A percentile compares a stretch with the other conserved stretches of the same genome.
Conservation (phyloP, 176 grass and related monocot species). For the Triticum monococcum region DNA sequence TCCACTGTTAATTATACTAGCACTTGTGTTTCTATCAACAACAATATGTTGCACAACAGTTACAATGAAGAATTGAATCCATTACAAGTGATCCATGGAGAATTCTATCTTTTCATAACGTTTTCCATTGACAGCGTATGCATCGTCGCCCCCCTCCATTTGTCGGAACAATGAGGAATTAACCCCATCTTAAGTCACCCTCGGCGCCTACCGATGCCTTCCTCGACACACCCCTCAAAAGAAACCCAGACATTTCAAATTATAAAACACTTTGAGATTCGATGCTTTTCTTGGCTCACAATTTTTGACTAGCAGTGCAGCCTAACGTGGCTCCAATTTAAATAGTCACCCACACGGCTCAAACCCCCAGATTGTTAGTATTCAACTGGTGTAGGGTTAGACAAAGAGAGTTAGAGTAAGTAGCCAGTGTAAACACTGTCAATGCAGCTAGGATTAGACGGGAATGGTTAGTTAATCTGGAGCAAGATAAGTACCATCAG, state of each 20-base stretch:
- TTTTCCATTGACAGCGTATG: too few species aligned
- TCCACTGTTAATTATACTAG: too few species aligned
- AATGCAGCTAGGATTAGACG: neutral
- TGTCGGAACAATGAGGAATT: neutral
- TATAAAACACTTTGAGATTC: constrained; percentile 30
- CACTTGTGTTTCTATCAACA: too few species aligned
- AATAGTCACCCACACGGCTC: constrained; percentile 28
- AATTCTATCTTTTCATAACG: too few species aligned
- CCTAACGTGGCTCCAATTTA: constrained; percentile 46
- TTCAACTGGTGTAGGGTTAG: constrained; percentile 13
- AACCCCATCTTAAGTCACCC: constrained; percentile 4
- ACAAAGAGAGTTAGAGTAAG: constrained; percentile 9
- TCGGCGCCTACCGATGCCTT: constrained; percentile 21
- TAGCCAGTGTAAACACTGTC: constrained; percentile 28
- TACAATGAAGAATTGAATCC: too few species aligned
- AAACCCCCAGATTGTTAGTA: constrained; percentile 35
- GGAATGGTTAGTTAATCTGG: neutral
- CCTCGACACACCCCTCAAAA: constrained; percentile 35
- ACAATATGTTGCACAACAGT: too few species aligned
- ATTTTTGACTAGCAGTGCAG: constrained; percentile 30
- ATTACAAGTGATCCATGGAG: too few species aligned
- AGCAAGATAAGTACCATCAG: neutral
- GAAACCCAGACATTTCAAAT: constrained; percentile 18
- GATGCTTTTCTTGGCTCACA: constrained; percentile 37
- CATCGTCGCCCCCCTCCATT: neutral